A percentile compares a stretch with the other conserved stretches of the same genome.
These are phyloP conservation scores for Chlorokybus atmophyticus DNA, from an alignment of 139 green algal species.

Conservation along the genomic window DNA sequence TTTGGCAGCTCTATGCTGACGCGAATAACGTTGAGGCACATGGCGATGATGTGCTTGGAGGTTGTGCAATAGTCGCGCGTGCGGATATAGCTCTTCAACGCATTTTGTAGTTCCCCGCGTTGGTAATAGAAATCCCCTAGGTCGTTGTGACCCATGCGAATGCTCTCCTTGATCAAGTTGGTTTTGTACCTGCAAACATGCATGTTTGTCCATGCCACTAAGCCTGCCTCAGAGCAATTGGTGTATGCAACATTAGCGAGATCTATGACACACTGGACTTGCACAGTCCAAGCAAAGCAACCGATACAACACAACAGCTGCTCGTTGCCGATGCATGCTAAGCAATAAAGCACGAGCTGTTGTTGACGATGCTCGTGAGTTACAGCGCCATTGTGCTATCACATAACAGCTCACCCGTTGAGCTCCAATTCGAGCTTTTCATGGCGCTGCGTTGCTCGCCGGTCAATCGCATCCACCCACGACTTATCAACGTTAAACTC, in stretches of 20 bases:
- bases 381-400: background rate
- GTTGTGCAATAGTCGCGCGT: slow-evolving; percentile 86
- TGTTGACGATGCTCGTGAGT: background rate
- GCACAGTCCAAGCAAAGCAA: background rate
- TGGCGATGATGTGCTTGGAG: slow-evolving; percentile 60
- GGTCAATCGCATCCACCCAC: slow-evolving; percentile 18
- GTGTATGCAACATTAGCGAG: background rate
- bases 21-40: slow-evolving; percentile 75
- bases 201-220: background rate
- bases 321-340: background rate
- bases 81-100: slow-evolving; percentile 80
- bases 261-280: background rate
- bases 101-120: slow-evolving; percentile 61
- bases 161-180: slow-evolving; percentile 85
- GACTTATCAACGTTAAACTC: slow-evolving; percentile 4
- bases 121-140: slow-evolving; percentile 72
- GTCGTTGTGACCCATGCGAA: slow-evolving; percentile 76
- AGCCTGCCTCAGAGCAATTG: background rate
- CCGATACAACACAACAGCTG: background rate
- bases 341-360: background rate
- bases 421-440: slow-evolving; percentile 25
- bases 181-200: slow-evolving; percentile 45
- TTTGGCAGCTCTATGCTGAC: slow-evolving; percentile 64
- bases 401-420: slow-evolving; percentile 16
- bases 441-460: slow-evolving; percentile 7